Evolutionary conservation across 768 basidiomycete genomes (phyloP), one percentile per base, ranked within the genome.

Genomic region (Leucosporidium yakuticum): DNA sequence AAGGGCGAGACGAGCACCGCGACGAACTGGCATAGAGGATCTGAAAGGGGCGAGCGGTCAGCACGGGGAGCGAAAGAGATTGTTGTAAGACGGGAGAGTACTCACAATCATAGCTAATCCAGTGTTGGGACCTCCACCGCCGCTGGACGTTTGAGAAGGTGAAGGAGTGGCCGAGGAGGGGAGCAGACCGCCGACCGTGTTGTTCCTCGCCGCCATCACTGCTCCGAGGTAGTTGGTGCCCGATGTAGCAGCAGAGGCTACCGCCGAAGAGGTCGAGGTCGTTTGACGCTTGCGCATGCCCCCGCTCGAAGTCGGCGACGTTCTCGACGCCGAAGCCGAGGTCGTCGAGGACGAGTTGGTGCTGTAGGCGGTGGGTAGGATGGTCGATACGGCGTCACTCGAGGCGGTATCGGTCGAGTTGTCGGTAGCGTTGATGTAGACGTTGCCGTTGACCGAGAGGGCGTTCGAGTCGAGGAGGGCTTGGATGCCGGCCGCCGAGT

Each of bases 101-200:
- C 59, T 11, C 25, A 60, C 59, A 21, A 81, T 79, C 92, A 95
- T 94, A 1, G 92, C 90, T 47, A 92, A 79, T 23, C 85, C 84
- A 4, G 87, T 87, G 68, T 82, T 83, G 53, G 60, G 70, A 29
- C 65, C 73, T 11, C 56, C 31, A 32, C 76, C 20, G 61, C 61
- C 7, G 76, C 69, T 82, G 36, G 77, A 77, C 0, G 86, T 86
- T 9, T 87, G 83, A 74, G 63, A 12, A 1, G 66, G 27, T 12
- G 25, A 34, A 8, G 69, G 17, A 1, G 60, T 57, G 1, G 60
- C 48, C 14, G 47, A 5, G 19, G 32, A 27, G 27, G 36, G 11
- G 50, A 59, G 50, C 20, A 69, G 49, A 15, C 56, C 66, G 31
- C 80, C 82, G 11, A 94, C 81, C 1, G 85, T 85, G 34, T 72